Evolutionary conservation across 305 asterid species (phyloP).

Genomic region (Caryopteris hybrid): DNA sequence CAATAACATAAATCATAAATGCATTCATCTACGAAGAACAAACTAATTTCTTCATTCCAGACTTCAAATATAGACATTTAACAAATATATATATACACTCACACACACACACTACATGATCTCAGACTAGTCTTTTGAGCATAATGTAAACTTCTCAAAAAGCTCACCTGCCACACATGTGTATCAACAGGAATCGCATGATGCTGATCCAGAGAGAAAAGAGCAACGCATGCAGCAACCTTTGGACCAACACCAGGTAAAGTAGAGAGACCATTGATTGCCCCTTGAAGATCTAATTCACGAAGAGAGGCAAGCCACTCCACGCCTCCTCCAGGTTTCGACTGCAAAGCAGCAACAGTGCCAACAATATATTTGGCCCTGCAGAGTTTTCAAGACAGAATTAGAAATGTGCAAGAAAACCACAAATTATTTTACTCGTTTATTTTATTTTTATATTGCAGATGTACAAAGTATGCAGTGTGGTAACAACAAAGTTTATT

Average conservation of each 20-base stretch:
- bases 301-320: slow-evolving; percentile 92
- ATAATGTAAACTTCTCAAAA: neutral
- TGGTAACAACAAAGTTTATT: neutral
- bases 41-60: no score
- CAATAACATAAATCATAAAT: no score
- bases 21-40: no score
- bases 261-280: slow-evolving; percentile 54
- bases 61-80: no score
- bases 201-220: slow-evolving; percentile 91
- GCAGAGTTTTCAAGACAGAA: slow-evolving; percentile 20
- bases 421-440: no score
- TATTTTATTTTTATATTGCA: no score
- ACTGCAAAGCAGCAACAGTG: slow-evolving; percentile 64
- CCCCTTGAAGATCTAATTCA: slow-evolving; percentile 59
- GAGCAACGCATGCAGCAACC: slow-evolving; percentile 95
- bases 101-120: no score
- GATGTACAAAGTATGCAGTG: no score
- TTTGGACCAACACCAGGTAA: slow-evolving; percentile 99
- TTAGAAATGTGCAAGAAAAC: neutral
- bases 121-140: no score
- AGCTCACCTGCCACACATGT: slow-evolving; percentile 90
- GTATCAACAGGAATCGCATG: slow-evolving; percentile 97
- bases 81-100: no score
- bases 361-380: slow-evolving; percentile 95
- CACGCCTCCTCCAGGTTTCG: slow-evolving; percentile 79